phyloP scores from a whole-genome alignment of 495 filamentous ascomycete genomes.

The Neurospora sp. region DNA sequence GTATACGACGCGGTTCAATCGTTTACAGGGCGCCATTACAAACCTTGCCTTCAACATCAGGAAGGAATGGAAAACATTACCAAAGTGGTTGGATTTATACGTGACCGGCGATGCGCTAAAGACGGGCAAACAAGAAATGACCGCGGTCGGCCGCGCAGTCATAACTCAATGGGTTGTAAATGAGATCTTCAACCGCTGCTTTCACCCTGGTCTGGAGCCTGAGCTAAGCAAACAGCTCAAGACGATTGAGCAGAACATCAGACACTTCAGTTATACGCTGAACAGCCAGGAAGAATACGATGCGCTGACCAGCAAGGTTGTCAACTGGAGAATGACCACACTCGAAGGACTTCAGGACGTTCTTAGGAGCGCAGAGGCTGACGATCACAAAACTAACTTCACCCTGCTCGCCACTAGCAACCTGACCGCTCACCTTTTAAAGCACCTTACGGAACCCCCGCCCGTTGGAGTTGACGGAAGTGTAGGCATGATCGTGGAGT shows the following conservation, averaged over 20 bases:
- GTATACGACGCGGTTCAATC: constrained; percentile 80
- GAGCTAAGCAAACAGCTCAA: constrained; percentile 70
- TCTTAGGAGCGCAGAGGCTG: constrained; percentile 54
- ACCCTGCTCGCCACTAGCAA: constrained; percentile 58
- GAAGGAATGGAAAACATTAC: constrained; percentile 79
- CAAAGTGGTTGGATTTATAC: constrained; percentile 62
- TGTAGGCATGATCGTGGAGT: constrained; percentile 84
- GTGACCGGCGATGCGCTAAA: constrained; percentile 76
- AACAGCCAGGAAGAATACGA: constrained; percentile 82
- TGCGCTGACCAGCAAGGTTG: constrained; percentile 73
- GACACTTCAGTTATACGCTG: constrained; percentile 55
- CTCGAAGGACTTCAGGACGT: constrained; percentile 76
- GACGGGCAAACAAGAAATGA: constrained; percentile 92
- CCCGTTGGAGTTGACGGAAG: constrained; percentile 69
- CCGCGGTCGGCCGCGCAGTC: constrained; percentile 79
- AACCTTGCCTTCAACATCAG: constrained; percentile 91
- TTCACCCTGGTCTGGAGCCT: constrained; percentile 78
- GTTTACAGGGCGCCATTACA: constrained; percentile 88
- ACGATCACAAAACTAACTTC: constrained; percentile 53
- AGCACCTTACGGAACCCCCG: constrained; percentile 63
- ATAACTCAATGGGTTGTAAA: constrained; percentile 87
- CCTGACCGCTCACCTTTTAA: constrained; percentile 57
- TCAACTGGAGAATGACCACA: constrained; percentile 89
- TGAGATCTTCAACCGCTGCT: constrained; percentile 80
- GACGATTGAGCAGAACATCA: constrained; percentile 80